These are phyloP conservation scores for Aspergillus sp. DNA, from an alignment of 2,329 filamentous ascomycete genomes.

Conservation along the genomic window DNA sequence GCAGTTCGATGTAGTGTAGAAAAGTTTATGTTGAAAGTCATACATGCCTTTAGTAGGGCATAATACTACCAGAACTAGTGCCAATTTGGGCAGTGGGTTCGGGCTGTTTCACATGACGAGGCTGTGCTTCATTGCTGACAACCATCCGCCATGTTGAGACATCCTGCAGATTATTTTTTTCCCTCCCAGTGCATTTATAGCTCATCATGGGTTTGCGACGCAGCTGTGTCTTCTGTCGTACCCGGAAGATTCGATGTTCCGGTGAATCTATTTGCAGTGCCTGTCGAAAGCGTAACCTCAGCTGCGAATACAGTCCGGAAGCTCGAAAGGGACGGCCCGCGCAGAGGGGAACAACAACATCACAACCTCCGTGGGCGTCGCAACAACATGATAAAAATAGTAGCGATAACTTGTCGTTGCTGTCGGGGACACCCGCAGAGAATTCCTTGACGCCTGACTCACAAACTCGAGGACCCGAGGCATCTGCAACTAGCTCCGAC, in stretches of 20 bases:
- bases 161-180: no score
- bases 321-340: conserved; percentile 11
- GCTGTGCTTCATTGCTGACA: no score
- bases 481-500: neutral
- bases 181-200: no score
- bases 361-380: neutral
- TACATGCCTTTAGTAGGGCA: no score
- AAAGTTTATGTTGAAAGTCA: no score
- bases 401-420: neutral
- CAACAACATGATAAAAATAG: neutral
- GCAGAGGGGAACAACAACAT: neutral
- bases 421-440: no score
- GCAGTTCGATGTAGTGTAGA: no score
- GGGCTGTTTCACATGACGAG: no score
- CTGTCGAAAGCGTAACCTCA: conserved; percentile 9
- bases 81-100: no score
- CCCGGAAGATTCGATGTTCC: conserved; percentile 12
- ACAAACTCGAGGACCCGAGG: neutral
- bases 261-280: conserved; percentile 10
- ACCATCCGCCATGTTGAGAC: no score
- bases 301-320: conserved; percentile 13
- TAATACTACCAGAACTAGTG: no score
- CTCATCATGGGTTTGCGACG: neutral
- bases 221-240: conserved; percentile 13
- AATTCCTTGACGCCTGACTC: neutral